phyloP scores from a whole-genome alignment of 257 asterid genomes.

The Galeopsis tetrahit region DNA sequence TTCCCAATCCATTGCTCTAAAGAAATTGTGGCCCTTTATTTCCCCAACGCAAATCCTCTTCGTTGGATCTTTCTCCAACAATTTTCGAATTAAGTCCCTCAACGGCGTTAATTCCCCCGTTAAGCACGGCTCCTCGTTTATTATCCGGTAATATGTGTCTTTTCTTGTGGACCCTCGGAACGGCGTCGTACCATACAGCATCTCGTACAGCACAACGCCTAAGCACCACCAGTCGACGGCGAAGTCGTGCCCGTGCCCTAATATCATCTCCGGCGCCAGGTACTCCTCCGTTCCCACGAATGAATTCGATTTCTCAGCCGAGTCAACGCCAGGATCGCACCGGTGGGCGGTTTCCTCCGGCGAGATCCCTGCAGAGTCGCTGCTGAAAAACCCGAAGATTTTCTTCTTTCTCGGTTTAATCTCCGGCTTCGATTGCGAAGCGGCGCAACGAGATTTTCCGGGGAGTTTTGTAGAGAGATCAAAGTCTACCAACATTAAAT shows the following conservation, averaged over 20 bases:
- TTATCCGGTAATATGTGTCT: conserved; percentile 62
- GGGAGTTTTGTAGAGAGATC: conserved; percentile 80
- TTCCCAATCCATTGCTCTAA: conserved; percentile 68
- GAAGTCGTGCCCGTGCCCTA: conserved; percentile 85
- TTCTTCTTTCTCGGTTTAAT: conserved; percentile 38
- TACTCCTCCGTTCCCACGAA: conserved; percentile 94
- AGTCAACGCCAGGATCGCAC: conserved; percentile 33
- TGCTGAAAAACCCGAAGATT: conserved; percentile 34
- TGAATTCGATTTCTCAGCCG: conserved; percentile 66
- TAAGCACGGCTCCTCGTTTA: conserved; percentile 49
- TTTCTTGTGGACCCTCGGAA: conserved; percentile 67
- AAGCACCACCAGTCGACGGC: conserved; percentile 93
- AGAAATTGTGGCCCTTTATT: conserved; percentile 64
- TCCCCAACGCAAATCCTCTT: conserved; percentile 53
- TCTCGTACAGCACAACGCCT: conserved; percentile 75
- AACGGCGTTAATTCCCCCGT: conserved; percentile 77
- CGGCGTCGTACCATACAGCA: conserved; percentile 87
- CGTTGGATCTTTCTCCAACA: conserved; percentile 69
- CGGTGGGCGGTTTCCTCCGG: conserved; percentile 51
- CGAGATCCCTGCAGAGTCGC: conserved; percentile 45
- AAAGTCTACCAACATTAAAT: conserved; percentile 80
- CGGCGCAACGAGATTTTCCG: conserved; percentile 31
- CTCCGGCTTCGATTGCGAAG: conserved; percentile 30
- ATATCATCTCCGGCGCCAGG: conserved; percentile 79
- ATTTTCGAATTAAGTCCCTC: conserved; percentile 68